Conservation (phyloP, 805 yeast species). For the Candida corydali region DNA sequence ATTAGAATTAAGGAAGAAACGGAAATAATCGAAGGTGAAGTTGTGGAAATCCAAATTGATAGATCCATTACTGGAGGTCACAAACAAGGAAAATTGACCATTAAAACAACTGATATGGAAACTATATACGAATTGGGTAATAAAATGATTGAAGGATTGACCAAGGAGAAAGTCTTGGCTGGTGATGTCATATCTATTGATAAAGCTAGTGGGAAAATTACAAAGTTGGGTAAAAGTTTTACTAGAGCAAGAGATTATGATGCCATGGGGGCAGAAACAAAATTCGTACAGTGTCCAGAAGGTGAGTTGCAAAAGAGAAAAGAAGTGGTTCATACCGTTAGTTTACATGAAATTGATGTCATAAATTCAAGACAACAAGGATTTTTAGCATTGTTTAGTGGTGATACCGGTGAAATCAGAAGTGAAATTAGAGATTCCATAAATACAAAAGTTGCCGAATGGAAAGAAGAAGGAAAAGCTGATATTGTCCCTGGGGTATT, state of each 20-base stretch:
- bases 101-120: conserved; percentile 97
- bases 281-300: conserved; percentile 96
- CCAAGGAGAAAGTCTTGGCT: conserved; percentile 92
- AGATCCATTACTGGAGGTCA: conserved; percentile 95
- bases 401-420: conserved; percentile 97
- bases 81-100: conserved; percentile 95
- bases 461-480: conserved; percentile 99
- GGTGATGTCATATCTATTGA: conserved; percentile 97
- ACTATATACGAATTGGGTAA: conserved; percentile 93
- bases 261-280: conserved; percentile 98
- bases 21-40: conserved; percentile 97
- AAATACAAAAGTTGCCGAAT: conserved; percentile 93
- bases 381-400: conserved; percentile 89
- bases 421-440: conserved; percentile 95
- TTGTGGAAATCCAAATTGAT: conserved; percentile 92
- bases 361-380: conserved; percentile 98
- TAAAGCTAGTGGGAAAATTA: conserved; percentile 90
- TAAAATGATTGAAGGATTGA: conserved; percentile 90
- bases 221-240: conserved; percentile 92
- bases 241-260: conserved; percentile 96
- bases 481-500: conserved; percentile 96
- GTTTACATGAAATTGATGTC: conserved; percentile 95
- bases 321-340: conserved; percentile 96
- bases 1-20: conserved; percentile 94
- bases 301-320: conserved; percentile 96